Conservation (phyloP, 352 stramenopile species). For the Phytophthora tubulina region DNA sequence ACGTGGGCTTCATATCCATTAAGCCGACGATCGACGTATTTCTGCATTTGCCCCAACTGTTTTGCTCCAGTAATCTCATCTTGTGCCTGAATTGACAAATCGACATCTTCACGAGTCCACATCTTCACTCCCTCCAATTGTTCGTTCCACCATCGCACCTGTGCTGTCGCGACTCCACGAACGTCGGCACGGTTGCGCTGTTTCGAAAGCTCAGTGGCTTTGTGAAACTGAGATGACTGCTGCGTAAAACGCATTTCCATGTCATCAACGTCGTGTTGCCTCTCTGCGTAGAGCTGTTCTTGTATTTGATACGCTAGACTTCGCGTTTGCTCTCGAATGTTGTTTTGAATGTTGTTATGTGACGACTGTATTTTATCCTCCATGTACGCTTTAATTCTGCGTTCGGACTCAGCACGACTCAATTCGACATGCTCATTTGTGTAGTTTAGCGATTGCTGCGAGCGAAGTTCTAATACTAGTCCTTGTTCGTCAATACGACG, state of each 20-base stretch:
- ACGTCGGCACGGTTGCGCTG: background rate
- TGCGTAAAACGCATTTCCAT: background rate
- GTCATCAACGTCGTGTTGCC: background rate
- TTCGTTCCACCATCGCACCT: background rate
- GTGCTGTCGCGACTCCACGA: background rate
- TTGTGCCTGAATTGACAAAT: background rate
- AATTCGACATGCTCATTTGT: background rate
- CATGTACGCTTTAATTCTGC: background rate
- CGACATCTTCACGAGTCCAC: background rate
- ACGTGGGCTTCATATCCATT: too few relatives aligned
- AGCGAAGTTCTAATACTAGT: background rate
- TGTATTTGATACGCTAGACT: background rate
- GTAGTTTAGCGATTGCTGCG: background rate
- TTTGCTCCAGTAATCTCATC: background rate
- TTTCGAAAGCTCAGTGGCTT: background rate
- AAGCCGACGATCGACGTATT: too few relatives aligned
- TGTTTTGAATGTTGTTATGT: background rate
- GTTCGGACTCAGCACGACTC: background rate
- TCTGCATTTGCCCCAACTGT: too few relatives aligned
- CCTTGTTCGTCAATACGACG: background rate
- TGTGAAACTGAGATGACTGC: background rate
- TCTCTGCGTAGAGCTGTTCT: background rate
- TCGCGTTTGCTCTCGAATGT: background rate
- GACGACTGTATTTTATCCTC: background rate
- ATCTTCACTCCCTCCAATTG: background rate